A percentile compares a stretch with the other conserved stretches of the same genome.
Evolutionary conservation across 352 stramenopile species (phyloP).

Genomic region (Phytophthora melonis): DNA sequence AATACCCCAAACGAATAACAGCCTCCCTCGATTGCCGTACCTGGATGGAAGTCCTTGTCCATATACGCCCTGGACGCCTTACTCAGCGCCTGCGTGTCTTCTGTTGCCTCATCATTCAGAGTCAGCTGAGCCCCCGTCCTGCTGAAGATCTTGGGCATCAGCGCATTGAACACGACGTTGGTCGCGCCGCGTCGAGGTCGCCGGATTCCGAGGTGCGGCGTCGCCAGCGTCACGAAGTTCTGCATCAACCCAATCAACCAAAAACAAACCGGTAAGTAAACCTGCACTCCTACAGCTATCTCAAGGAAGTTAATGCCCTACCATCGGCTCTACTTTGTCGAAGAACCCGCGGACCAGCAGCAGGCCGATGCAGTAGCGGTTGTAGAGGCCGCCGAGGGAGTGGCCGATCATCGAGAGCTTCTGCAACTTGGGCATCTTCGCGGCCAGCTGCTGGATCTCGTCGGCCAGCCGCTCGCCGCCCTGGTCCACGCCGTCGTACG

Average conservation of each 20-base stretch:
- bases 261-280: too few relatives aligned
- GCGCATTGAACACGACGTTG: slow-evolving; percentile 74
- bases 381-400: slow-evolving; percentile 83
- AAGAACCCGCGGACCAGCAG: slow-evolving; percentile 81
- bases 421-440: slow-evolving; percentile 63
- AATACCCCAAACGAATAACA: background rate
- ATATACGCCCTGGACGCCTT: slow-evolving; percentile 23
- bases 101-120: slow-evolving; percentile 61
- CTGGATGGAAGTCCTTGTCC: slow-evolving; percentile 41
- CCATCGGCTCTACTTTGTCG: slow-evolving; percentile 71
- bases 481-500: slow-evolving; percentile 79
- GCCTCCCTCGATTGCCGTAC: slow-evolving; percentile 11
- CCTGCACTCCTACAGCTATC: too few relatives aligned
- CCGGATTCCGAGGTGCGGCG: slow-evolving; percentile 81
- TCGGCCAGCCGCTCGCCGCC: slow-evolving; percentile 76
- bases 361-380: slow-evolving; percentile 78
- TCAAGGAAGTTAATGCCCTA: slow-evolving; percentile 15
- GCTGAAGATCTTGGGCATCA: slow-evolving; percentile 77
- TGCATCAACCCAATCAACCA: slow-evolving; percentile 25
- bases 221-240: slow-evolving; percentile 87
- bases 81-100: slow-evolving; percentile 55
- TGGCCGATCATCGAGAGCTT: slow-evolving; percentile 84
- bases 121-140: slow-evolving; percentile 74
- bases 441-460: slow-evolving; percentile 63
- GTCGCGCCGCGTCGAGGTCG: slow-evolving; percentile 61